Percentiles rank a stretch among this genome's conserved stretches.
Evolutionary conservation across 129 eudicot genomes (phyloP).

Genomic region (Flaveria robusta): DNA sequence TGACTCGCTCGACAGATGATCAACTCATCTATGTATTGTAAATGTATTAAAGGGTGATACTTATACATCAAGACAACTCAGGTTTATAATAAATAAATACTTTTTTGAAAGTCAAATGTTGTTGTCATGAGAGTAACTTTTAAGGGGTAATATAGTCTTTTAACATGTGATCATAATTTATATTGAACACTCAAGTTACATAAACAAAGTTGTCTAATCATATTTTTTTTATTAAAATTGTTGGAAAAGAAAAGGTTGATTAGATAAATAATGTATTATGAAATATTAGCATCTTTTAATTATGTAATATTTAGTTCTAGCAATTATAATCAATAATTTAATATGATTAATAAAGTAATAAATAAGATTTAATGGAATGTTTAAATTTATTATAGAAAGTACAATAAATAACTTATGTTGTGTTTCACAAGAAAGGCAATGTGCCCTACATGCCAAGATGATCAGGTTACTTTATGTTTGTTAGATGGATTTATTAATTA

Average conservation of each 20-base stretch:
- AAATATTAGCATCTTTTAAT: no score
- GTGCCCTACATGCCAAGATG: neutral
- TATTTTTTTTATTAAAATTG: no score
- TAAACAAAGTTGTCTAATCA: no score
- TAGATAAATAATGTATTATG: no score
- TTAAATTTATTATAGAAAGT: no score
- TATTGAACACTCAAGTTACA: no score
- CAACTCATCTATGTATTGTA: conserved; percentile 5
- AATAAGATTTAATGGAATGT: no score
- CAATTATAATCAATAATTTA: no score
- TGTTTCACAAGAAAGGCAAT: neutral
- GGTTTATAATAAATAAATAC: conserved; percentile 7
- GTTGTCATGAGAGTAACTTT: neutral
- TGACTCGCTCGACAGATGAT: conserved; percentile 19
- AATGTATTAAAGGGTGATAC: conserved; percentile 17
- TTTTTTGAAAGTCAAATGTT: neutral
- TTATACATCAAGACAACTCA: conserved; percentile 3
- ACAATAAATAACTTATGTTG: neutral
- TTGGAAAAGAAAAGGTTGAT: no score
- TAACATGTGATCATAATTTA: no score
- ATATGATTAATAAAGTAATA: no score
- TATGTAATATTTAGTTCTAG: no score
- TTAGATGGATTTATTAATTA: neutral
- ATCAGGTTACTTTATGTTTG: neutral
- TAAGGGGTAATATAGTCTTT: neutral